A percentile compares a stretch with the other conserved stretches of the same genome.
phyloP scores from a whole-genome alignment of 192 early-diverging fungal genomes.

The Podila clonocystis region DNA sequence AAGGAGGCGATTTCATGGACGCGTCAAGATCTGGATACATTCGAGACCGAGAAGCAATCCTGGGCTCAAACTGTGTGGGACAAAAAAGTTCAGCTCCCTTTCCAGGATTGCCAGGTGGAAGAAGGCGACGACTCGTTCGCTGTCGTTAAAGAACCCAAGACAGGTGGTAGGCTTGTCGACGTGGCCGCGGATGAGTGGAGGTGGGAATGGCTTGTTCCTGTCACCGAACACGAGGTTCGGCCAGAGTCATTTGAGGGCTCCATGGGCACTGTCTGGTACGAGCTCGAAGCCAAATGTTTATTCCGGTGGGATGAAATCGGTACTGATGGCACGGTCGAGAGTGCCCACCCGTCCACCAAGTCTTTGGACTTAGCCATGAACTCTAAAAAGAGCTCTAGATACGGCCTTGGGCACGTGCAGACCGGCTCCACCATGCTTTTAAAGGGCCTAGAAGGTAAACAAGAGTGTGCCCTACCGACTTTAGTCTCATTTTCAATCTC shows the following conservation, averaged over 20 bases:
- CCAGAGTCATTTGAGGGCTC: slow-evolving; percentile 41
- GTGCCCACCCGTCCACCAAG: neutral
- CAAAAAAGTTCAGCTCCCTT: slow-evolving; percentile 24
- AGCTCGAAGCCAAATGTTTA: slow-evolving; percentile 43
- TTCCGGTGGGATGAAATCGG: slow-evolving; percentile 43
- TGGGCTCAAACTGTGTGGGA: slow-evolving; percentile 42
- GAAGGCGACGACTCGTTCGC: slow-evolving; percentile 3
- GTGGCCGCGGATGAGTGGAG: slow-evolving; percentile 26
- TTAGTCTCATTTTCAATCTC: no score
- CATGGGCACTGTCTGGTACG: slow-evolving; percentile 43
- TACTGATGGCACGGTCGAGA: slow-evolving; percentile 4
- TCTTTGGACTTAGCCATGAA: neutral
- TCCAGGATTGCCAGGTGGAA: slow-evolving; percentile 21
- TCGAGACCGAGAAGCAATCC: slow-evolving; percentile 30
- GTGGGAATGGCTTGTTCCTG: slow-evolving; percentile 47
- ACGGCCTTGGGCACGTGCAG: neutral
- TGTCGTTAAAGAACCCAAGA: neutral
- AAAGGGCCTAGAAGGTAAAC: slow-evolving; percentile 24
- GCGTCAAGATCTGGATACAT: slow-evolving; percentile 26
- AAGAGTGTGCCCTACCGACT: no score
- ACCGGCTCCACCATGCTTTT: slow-evolving; percentile 14
- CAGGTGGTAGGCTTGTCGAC: neutral
- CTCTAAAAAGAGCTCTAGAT: neutral
- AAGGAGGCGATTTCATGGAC: slow-evolving; percentile 38
- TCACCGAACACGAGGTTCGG: slow-evolving; percentile 19